Evolutionary conservation across 345 rosid genomes (phyloP).

Genomic region (Psidium guajava): DNA sequence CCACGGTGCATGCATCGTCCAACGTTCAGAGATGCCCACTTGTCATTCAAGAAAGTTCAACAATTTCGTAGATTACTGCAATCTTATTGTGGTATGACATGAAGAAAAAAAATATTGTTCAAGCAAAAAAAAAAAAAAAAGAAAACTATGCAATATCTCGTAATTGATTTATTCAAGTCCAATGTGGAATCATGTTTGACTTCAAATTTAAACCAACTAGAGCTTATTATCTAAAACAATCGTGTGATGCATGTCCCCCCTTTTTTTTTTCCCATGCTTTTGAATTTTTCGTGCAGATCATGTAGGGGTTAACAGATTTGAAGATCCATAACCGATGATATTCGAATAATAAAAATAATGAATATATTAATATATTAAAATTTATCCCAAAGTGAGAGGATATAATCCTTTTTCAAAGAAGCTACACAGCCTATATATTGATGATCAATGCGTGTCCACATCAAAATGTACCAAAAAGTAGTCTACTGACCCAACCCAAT

Average conservation of each 20-base stretch:
- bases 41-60: not conserved
- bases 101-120: not conserved
- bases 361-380: not conserved
- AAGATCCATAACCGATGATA: not conserved
- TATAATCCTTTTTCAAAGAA: not conserved
- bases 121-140: not conserved
- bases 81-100: not conserved
- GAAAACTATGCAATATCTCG: not conserved
- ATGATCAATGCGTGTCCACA: not conserved
- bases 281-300: not conserved
- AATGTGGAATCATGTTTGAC: not conserved
- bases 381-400: not conserved
- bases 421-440: not conserved
- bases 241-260: not conserved
- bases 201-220: not conserved
- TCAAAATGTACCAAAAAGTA: not conserved
- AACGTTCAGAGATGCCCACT: not conserved
- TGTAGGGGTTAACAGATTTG: not conserved
- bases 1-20: not conserved
- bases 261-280: not conserved
- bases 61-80: not conserved
- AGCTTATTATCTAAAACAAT: not conserved
- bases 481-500: not conserved
- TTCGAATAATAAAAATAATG: not conserved
- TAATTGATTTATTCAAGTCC: not conserved